A percentile compares a stretch with the other conserved stretches of the same genome.
Conservation (phyloP, 2,329 filamentous ascomycete genomes). For the Cladosporium austrohemisphaericum region DNA sequence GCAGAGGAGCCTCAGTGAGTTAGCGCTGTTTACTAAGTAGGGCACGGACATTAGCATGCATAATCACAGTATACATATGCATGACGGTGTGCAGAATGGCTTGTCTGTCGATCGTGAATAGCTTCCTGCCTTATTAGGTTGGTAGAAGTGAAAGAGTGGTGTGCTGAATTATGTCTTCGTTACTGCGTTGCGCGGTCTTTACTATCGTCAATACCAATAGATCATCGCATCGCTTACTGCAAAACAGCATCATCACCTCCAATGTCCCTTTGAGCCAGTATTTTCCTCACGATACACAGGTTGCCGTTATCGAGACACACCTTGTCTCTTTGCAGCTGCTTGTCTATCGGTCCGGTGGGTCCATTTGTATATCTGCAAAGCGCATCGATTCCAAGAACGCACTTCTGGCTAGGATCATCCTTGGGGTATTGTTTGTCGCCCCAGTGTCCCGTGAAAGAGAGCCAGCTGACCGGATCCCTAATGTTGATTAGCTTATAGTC, state of each 20-base stretch:
- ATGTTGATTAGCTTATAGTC: slow-evolving; percentile 15
- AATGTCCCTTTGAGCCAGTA: slow-evolving; percentile 16
- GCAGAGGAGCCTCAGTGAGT: neutral
- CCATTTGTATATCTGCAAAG: slow-evolving; percentile 51
- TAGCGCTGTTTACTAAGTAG: neutral
- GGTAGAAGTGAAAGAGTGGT: too few relatives aligned
- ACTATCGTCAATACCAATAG: too few relatives aligned
- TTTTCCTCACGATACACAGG: slow-evolving; percentile 34
- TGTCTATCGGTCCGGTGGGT: slow-evolving; percentile 59
- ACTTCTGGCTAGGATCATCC: slow-evolving; percentile 49
- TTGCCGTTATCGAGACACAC: slow-evolving; percentile 54
- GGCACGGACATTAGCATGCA: neutral
- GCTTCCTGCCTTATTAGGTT: too few relatives aligned
- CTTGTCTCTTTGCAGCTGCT: slow-evolving; percentile 53
- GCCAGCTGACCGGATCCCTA: slow-evolving; percentile 49
- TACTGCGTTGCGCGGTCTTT: too few relatives aligned
- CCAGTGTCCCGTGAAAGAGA: slow-evolving; percentile 58
- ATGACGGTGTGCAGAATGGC: too few relatives aligned
- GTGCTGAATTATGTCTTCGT: too few relatives aligned
- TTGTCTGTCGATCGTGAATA: too few relatives aligned
- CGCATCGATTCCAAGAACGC: slow-evolving; percentile 36
- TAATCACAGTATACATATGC: neutral
- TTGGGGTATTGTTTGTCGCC: slow-evolving; percentile 58
- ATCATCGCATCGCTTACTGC: too few relatives aligned
- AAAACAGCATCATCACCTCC: neutral